These are phyloP conservation scores for Neurospora sp. DNA, from an alignment of 495 filamentous ascomycete species.

Conservation along the genomic window DNA sequence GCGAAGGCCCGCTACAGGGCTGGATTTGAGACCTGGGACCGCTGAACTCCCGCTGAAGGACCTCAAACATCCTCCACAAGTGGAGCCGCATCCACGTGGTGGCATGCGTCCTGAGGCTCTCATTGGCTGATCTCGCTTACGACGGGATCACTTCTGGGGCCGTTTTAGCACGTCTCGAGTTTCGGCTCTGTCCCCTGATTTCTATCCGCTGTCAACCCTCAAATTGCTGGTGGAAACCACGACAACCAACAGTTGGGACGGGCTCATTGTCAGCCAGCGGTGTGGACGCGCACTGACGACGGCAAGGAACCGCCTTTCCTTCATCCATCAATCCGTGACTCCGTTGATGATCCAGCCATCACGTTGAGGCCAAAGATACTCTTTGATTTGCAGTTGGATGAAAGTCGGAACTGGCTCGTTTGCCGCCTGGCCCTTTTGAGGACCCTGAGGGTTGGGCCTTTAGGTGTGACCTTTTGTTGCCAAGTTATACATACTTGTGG, in stretches of 20 bases:
- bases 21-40: not conserved
- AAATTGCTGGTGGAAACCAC: not conserved
- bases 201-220: not conserved
- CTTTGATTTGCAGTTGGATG: not conserved
- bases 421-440: not conserved
- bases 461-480: not conserved
- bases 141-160: not conserved
- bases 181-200: not conserved
- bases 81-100: not conserved
- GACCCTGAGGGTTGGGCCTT: not conserved
- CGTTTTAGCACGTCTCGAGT: not conserved
- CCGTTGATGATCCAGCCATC: not conserved
- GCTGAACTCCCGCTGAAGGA: not conserved
- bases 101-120: not conserved
- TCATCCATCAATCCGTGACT: not conserved
- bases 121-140: not conserved
- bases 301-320: not conserved
- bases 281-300: not conserved
- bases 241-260: not conserved
- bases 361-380: not conserved
- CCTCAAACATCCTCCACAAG: not conserved
- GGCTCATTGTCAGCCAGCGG: not conserved
- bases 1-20: not conserved
- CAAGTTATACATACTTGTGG: not conserved
- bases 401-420: not conserved